Evolutionary conservation across 345 rosid genomes (phyloP).

Genomic region (Kernera saxatilis): DNA sequence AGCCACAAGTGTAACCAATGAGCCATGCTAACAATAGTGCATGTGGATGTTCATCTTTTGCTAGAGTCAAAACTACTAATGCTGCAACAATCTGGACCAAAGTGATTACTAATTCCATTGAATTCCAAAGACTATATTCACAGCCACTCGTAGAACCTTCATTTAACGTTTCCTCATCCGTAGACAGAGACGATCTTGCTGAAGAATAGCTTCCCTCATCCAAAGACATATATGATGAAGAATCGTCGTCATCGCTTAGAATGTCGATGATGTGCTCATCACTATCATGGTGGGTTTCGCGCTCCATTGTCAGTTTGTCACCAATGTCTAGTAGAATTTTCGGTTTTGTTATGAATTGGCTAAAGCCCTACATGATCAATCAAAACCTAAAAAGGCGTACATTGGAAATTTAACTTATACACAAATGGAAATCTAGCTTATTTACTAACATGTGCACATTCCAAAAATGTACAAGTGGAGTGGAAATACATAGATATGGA

Average conservation of each 20-base stretch:
- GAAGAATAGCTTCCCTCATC: background rate
- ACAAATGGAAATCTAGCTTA: background rate
- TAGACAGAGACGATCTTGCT: background rate
- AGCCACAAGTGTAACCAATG: conserved; percentile 9
- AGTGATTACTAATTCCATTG: background rate
- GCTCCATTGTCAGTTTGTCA: conserved; percentile 8
- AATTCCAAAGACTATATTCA: background rate
- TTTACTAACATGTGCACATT: background rate
- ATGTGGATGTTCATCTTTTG: conserved; percentile 15
- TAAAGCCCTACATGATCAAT: background rate
- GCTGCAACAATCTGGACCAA: conserved; percentile 5
- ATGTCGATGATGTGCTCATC: background rate
- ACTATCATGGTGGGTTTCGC: background rate
- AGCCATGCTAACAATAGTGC: conserved; percentile 3
- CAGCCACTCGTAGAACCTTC: background rate
- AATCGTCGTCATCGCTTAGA: background rate
- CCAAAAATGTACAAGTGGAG: background rate
- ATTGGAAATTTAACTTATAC: background rate
- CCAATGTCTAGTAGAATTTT: background rate
- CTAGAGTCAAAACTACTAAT: background rate
- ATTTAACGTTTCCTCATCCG: background rate
- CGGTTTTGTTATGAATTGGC: background rate
- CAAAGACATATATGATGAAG: background rate
- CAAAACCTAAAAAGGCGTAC: background rate
- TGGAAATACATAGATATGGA: background rate